A percentile compares a stretch with the other conserved stretches of the same genome.
These are phyloP conservation scores for Phanerochaete carnosa DNA, from an alignment of 768 basidiomycete genomes.

Conservation along the genomic window DNA sequence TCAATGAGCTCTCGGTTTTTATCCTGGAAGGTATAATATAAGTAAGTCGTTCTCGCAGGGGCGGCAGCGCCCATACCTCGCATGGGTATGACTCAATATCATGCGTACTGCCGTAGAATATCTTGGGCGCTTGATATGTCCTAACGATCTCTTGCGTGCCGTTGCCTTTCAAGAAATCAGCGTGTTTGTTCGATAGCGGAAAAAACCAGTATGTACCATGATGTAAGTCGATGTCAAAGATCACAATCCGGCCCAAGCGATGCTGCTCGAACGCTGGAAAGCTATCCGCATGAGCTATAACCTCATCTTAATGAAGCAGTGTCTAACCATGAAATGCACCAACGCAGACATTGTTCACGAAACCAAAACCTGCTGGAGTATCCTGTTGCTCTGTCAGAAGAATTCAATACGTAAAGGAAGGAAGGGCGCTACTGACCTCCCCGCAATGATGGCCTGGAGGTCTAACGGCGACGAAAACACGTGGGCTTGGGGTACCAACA, in stretches of 20 bases:
- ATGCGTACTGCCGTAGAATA: constrained; percentile 93
- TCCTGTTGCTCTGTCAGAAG: constrained; percentile 32
- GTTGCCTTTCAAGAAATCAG: constrained; percentile 59
- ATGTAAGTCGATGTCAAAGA: constrained; percentile 91
- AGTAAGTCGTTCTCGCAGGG: not conserved
- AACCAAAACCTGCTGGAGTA: constrained; percentile 90
- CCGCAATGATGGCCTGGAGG: constrained; percentile 96
- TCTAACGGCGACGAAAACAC: constrained; percentile 79
- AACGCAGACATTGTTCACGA: constrained; percentile 89
- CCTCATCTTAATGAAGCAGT: not conserved
- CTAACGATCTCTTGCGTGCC: constrained; percentile 91
- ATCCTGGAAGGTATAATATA: constrained; percentile 45
- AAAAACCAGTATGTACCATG: constrained; percentile 50
- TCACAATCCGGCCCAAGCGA: constrained; percentile 70
- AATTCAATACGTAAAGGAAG: not conserved
- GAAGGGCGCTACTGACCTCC: constrained; percentile 34
- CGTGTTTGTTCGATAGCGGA: not conserved
- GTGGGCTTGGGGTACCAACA: not conserved
- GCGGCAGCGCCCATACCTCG: constrained; percentile 49
- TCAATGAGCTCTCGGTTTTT: constrained; percentile 75
- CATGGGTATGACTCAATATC: constrained; percentile 91
- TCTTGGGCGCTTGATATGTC: constrained; percentile 77
- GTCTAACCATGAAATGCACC: constrained; percentile 81
- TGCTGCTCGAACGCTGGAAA: constrained; percentile 73
- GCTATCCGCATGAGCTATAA: not conserved